phyloP scores from a whole-genome alignment of 768 basidiomycete species.

The Tulasnella calospora region DNA sequence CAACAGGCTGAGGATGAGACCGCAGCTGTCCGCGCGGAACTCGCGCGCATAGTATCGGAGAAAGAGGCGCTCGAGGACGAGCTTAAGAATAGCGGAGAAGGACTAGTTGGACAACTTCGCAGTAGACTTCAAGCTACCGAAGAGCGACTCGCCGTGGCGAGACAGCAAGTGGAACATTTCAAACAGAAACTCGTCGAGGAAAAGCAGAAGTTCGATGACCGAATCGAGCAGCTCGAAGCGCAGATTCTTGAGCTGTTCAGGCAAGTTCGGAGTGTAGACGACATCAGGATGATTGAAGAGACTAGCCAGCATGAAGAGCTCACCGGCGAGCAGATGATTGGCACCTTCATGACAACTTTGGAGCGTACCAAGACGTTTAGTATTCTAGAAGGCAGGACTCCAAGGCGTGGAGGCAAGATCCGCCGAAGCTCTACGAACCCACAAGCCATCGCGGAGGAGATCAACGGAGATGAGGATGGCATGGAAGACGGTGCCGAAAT shows the following conservation, averaged over 20 bases:
- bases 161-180: slow-evolving; percentile 70
- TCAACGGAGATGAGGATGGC: slow-evolving; percentile 36
- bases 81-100: slow-evolving; percentile 72
- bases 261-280: slow-evolving; percentile 75
- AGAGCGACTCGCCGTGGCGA: slow-evolving; percentile 69
- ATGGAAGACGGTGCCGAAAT: slow-evolving; percentile 36
- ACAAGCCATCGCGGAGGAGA: slow-evolving; percentile 28
- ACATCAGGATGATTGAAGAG: neutral
- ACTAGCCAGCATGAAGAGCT: slow-evolving; percentile 37
- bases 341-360: slow-evolving; percentile 72
- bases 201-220: slow-evolving; percentile 74
- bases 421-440: neutral
- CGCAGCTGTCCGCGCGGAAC: slow-evolving; percentile 57
- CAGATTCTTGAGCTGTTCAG: slow-evolving; percentile 92
- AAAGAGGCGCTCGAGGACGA: slow-evolving; percentile 81
- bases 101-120: slow-evolving; percentile 79
- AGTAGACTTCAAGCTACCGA: slow-evolving; percentile 61
- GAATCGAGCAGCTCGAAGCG: slow-evolving; percentile 79
- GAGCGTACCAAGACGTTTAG: slow-evolving; percentile 79
- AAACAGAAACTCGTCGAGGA: slow-evolving; percentile 74
- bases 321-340: slow-evolving; percentile 67
- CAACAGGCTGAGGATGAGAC: slow-evolving; percentile 77
- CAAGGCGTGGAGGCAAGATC: slow-evolving; percentile 28
- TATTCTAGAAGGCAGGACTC: slow-evolving; percentile 64
- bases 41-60: slow-evolving; percentile 65